Evolutionary conservation across 768 basidiomycete species (phyloP), one percentile per base, ranked within the genome.

Genomic region (Pholiota microspora): DNA sequence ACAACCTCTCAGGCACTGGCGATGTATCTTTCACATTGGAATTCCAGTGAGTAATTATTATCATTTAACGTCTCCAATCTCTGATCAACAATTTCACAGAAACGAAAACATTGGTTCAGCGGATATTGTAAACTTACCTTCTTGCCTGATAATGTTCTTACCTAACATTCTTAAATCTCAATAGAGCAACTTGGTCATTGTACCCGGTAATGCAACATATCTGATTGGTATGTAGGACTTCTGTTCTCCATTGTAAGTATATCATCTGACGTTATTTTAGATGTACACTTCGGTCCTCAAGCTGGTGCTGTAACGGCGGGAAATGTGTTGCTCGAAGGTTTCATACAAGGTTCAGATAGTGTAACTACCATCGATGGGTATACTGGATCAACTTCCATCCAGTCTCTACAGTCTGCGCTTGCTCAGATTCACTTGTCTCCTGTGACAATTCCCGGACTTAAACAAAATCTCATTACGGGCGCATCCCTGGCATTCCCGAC

Each of bases 391-490:
- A 89, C 86, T 0, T 69, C 74, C 0, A 82, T 89, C 13, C 72
- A 72, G 34, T 88, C 88, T 1, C 69, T 90, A 32, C 76, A 86
- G 61, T 65, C 69, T 10, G 86, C 85, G 0, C 71, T 90, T 45
- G 81, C 84, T 5, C 69, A 82, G 54, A 83, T 89, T 56, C 74
- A 69, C 25, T 68, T 89, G 18, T 75, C 78, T 3, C 82, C 85
- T 2, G 83, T 86, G 27, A 77, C 73, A 27, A 86, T 90, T 38
- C 86, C 87, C 2, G 81, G 84, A 1, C 62, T 88, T 45, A 77
- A 84, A 46, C 77, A 80, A 56, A 87, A 81, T 56, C 68, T 90
- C 57, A 82, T 90, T 57, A 72, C 69, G 45, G 75, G 73, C 23
- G 77, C 82, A 1, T 75, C 78, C 1, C 71, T 90, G 28, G 71